A percentile compares a stretch with the other conserved stretches of the same genome.
phyloP scores from a whole-genome alignment of 176 grass and related monocot species.

The Rhipidocladum racemiflorum region DNA sequence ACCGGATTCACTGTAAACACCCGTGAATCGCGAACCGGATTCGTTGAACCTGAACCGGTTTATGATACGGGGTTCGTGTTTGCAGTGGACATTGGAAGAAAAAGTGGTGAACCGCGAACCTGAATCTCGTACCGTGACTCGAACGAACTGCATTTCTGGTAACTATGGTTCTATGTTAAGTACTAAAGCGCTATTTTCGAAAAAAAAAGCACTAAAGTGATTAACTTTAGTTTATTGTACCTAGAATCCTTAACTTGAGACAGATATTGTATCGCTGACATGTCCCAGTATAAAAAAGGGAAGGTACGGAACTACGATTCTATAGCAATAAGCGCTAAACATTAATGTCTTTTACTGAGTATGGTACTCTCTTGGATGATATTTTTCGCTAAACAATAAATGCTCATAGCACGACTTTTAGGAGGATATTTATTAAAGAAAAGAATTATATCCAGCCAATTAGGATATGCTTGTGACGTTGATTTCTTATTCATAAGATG shows the following conservation, averaged over 20 bases:
- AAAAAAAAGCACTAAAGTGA: no score
- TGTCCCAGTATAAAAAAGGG: slow-evolving; percentile 81
- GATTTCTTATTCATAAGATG: background rate
- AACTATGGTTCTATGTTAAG: background rate
- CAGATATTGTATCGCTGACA: slow-evolving; percentile 96
- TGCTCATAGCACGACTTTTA: background rate
- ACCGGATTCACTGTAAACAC: no score
- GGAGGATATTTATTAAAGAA: background rate
- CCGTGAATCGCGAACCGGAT: no score
- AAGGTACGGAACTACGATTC: slow-evolving; percentile 47
- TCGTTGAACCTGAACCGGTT: no score
- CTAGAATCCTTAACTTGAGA: slow-evolving; percentile 49
- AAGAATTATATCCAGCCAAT: background rate
- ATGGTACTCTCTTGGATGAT: background rate
- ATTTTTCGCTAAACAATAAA: background rate
- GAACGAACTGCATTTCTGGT: no score
- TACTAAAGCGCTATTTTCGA: background rate
- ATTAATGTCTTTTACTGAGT: background rate
- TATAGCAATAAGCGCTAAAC: slow-evolving; percentile 6
- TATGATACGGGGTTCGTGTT: no score
- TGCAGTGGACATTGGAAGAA: no score
- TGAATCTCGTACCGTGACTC: no score
- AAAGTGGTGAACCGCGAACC: no score
- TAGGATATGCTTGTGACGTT: background rate
- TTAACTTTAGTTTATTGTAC: background rate